phyloP scores from a whole-genome alignment of 768 basidiomycete genomes.

The Suillus bovinus region DNA sequence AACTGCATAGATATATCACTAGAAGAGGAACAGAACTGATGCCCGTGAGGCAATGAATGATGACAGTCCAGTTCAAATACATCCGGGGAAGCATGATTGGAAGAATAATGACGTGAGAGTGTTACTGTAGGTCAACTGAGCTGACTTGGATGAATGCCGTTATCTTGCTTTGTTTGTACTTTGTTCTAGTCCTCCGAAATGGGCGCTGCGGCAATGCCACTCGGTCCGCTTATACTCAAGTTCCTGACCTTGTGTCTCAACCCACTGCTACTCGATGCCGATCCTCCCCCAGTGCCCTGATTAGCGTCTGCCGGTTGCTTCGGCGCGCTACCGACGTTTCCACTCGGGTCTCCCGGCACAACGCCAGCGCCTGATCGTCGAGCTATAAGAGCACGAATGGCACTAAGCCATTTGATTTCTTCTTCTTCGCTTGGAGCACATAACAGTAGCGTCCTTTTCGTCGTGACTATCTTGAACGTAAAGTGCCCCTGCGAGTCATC shows the following conservation, averaged over 20 bases:
- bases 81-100: conserved; percentile 6
- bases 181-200: conserved; percentile 24
- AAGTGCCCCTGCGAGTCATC: conserved; percentile 47
- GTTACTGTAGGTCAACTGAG: conserved; percentile 12
- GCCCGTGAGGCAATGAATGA: conserved; percentile 11
- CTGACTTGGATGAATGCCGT: conserved; percentile 21
- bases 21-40: conserved; percentile 6
- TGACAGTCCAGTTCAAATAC: conserved; percentile 4
- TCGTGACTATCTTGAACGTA: conserved; percentile 96
- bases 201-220: conserved; percentile 16
- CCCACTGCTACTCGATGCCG: conserved; percentile 35
- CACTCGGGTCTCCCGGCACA: conserved; percentile 46
- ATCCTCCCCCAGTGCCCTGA: conserved; percentile 17
- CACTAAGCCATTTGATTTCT: conserved; percentile 97
- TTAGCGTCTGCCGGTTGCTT: conserved; percentile 21
- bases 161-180: conserved; percentile 8
- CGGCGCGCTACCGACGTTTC: conserved; percentile 22
- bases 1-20: not conserved
- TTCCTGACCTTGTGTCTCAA: conserved; percentile 50
- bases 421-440: conserved; percentile 97
- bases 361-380: conserved; percentile 56
- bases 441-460: conserved; percentile 83
- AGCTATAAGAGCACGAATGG: conserved; percentile 88
- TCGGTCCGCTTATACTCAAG: conserved; percentile 43
- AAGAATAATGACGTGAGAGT: conserved; percentile 23